A percentile compares a stretch with the other conserved stretches of the same genome.
These are phyloP conservation scores for Prunus yedoensis DNA, from an alignment of 331 rosid species.

Conservation along the genomic window DNA sequence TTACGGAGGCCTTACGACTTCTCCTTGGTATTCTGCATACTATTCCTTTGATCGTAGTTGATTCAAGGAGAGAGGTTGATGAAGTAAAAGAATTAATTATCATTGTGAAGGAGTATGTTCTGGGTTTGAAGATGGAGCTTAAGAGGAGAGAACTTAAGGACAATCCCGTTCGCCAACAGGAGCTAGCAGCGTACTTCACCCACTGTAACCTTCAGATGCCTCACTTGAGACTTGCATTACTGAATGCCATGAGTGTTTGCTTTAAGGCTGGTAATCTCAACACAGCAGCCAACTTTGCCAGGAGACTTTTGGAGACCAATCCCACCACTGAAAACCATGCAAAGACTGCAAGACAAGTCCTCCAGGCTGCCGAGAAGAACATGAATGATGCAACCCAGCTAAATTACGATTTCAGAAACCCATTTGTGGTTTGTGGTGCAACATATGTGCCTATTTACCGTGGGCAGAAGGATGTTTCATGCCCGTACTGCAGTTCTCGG, in stretches of 20 bases:
- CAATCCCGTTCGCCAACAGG: conserved; percentile 24
- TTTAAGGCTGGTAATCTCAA: conserved; percentile 24
- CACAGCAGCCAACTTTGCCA: conserved; percentile 30
- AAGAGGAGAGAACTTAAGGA: conserved; percentile 24
- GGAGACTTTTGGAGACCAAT: conserved; percentile 25
- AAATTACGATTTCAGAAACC: conserved; percentile 90
- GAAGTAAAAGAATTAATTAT: conserved; percentile 26
- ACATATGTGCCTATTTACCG: conserved; percentile 89
- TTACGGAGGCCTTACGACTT: conserved; percentile 19
- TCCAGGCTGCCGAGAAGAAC: conserved; percentile 28
- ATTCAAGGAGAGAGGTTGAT: conserved; percentile 32
- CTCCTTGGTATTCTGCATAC: conserved; percentile 23
- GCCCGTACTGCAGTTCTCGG: conserved; percentile 86
- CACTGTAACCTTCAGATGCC: conserved; percentile 30
- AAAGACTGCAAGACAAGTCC: conserved; percentile 20
- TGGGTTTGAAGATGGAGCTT: conserved; percentile 26
- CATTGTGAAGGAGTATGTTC: conserved; percentile 24
- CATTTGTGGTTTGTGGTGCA: conserved; percentile 88
- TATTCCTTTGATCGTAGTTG: conserved; percentile 23
- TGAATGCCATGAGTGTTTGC: conserved; percentile 26
- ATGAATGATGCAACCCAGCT: conserved; percentile 68
- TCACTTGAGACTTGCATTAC: conserved; percentile 26
- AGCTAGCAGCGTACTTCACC: conserved; percentile 31
- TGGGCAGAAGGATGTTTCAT: conserved; percentile 84
- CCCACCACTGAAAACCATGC: conserved; percentile 21